Conservation (phyloP, 805 yeast genomes). For the Priceomyces medius region DNA sequence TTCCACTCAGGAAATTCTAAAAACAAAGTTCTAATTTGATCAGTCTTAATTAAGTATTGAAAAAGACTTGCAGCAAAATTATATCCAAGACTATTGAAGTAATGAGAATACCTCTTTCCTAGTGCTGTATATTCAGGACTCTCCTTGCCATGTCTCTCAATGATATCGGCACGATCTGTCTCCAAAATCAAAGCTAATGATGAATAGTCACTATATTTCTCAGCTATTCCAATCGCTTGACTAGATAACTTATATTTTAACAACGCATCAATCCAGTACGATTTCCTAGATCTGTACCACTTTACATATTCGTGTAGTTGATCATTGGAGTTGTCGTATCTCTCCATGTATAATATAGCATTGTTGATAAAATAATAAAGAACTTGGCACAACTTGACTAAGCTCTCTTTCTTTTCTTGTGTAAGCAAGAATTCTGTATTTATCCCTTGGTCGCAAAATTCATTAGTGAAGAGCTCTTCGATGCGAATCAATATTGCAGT, state of each 20-base stretch:
- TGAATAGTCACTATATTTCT: conserved; percentile 61
- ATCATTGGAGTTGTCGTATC: conserved; percentile 17
- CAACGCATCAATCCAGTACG: conserved; percentile 60
- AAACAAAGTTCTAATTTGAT: conserved; percentile 54
- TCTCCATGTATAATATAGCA: conserved; percentile 36
- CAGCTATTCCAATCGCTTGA: conserved; percentile 63
- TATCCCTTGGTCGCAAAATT: conserved; percentile 11
- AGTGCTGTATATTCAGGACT: conserved; percentile 16
- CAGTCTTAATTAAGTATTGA: conserved; percentile 52
- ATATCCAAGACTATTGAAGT: conserved; percentile 63
- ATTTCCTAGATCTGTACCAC: conserved; percentile 34
- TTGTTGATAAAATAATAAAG: conserved; percentile 35
- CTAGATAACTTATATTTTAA: conserved; percentile 48
- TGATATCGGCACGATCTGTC: conserved; percentile 23
- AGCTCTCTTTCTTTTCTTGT: conserved; percentile 15
- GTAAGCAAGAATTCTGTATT: conserved; percentile 13
- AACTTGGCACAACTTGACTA: conserved; percentile 27
- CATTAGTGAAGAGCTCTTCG: conserved; percentile 41
- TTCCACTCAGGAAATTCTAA: conserved; percentile 56
- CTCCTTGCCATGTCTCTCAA: conserved; percentile 17
- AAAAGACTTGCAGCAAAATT: conserved; percentile 67
- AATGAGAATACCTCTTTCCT: conserved; percentile 40
- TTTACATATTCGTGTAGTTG: conserved; percentile 26
- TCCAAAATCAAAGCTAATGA: conserved; percentile 56
- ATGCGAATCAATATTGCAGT: conserved; percentile 36